Evolutionary conservation across 345 rosid genomes (phyloP), one percentile per base, ranked within the genome.

Genomic region (Trapa incisa): DNA sequence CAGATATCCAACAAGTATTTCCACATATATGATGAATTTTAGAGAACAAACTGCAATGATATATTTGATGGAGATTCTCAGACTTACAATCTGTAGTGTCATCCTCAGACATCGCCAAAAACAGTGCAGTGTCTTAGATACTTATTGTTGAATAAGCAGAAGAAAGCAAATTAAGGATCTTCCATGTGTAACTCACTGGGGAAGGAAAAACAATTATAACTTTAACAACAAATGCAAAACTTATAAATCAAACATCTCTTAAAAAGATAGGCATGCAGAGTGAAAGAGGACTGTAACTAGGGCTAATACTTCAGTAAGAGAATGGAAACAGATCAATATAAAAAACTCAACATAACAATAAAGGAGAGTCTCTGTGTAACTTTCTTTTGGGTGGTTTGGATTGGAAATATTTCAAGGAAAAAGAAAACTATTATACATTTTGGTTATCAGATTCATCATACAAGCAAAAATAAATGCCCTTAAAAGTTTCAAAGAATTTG

Each of bases 111-210:
- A 85, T 94, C 74, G 97, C 99, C 52, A 91, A 82, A 83, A 89
- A 91, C 65, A 71, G 88, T 8, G 91, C 89, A 14, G 91, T 71
- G 72, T 91, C 96, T 64, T 61, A 76, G 72, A 85, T 73, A 72
- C 91, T 83, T 64, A 94, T 83, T 35, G 91, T 89, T 37, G 97
- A 86, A 76, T 94, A 91, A 65, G 99, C 96, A 80, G 96, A 89
- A 11, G 74, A 72, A 71, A 94, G 71, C 64, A 91, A 80, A 79
- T 80, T 81, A 76, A 91, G 89, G 82, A 94, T 86, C 83, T 76
- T 87, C 79, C 85, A 78, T 15, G 85, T 87, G 85, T 89, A 91
- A 73, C 79, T 75, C 72, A 87, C 99, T 91, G 82, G 72, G 80
- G 73, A 74, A 69, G 39, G 29, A 22, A 60, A 35, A 22, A 22